These are phyloP conservation scores for Alternaria solani DNA, from an alignment of 2,329 filamentous ascomycete genomes.

Conservation along the genomic window DNA sequence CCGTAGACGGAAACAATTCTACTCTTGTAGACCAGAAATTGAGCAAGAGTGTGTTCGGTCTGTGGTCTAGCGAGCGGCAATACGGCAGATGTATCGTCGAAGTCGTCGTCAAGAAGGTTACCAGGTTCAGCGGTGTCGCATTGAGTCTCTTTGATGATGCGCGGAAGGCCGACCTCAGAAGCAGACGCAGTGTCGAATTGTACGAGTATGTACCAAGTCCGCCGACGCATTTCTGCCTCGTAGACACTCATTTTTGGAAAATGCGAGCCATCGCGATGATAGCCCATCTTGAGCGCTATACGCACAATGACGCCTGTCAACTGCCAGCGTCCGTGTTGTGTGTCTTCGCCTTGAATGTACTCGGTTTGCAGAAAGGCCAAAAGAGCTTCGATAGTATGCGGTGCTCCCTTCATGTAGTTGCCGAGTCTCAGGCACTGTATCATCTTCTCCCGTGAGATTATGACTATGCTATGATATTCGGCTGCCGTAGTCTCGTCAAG, in stretches of 20 bases:
- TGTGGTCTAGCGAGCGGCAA: background rate
- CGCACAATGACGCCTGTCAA: background rate
- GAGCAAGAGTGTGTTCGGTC: background rate
- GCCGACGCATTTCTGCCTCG: background rate
- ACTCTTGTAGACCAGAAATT: background rate
- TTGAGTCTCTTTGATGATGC: conserved; percentile 1
- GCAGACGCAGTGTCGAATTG: background rate
- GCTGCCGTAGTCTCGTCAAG: background rate
- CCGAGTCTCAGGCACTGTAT: background rate
- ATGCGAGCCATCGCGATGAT: background rate
- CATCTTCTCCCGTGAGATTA: conserved; percentile 3
- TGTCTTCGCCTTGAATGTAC: conserved; percentile 1
- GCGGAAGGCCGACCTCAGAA: background rate
- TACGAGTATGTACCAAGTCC: background rate
- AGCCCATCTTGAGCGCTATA: conserved; percentile 1
- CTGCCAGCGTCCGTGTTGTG: background rate
- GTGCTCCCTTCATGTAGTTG: background rate
- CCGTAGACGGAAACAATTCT: background rate
- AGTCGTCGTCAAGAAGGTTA: background rate
- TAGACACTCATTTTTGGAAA: background rate
- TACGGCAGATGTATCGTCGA: background rate
- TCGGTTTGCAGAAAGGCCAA: background rate
- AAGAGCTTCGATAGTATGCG: background rate
- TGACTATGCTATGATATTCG: background rate
- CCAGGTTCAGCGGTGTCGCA: background rate